Evolutionary conservation across 805 yeast genomes (phyloP).

Genomic region (Saturnispora gosingensis): DNA sequence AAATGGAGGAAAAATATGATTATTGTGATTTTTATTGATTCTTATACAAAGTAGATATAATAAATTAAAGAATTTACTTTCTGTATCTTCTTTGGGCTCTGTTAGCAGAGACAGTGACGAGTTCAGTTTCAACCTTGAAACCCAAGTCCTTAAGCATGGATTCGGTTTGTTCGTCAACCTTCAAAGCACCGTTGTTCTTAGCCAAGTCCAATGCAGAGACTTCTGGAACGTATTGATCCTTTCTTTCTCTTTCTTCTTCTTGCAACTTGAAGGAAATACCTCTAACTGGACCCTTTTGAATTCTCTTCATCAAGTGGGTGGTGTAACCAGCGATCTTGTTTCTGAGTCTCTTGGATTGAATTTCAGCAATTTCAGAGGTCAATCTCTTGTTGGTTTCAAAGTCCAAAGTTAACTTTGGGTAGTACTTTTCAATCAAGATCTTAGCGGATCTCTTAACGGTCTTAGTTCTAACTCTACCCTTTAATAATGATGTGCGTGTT

Average conservation of each 20-base stretch:
- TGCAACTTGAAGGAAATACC: conserved; percentile 99
- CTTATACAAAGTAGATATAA: conserved; percentile 6
- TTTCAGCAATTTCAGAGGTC: conserved; percentile 96
- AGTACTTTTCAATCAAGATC: conserved; percentile 98
- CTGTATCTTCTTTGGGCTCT: conserved; percentile 82
- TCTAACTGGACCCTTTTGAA: conserved; percentile 99
- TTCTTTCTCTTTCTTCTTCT: conserved; percentile 99
- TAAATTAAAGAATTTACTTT: conserved; percentile 45
- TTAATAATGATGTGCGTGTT: conserved; percentile 15
- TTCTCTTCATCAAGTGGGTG: conserved; percentile 99
- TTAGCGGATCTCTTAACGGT: conserved; percentile 99
- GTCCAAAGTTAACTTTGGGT: conserved; percentile 99
- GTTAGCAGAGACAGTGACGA: conserved; percentile 80
- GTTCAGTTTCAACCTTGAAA: conserved; percentile 78
- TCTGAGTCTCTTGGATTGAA: conserved; percentile 99
- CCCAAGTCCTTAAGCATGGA: conserved; percentile 92
- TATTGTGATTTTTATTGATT: conserved; percentile 3
- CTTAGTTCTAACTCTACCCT: conserved; percentile 99
- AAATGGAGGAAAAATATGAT: background rate
- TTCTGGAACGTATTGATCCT: conserved; percentile 99
- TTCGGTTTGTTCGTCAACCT: conserved; percentile 95
- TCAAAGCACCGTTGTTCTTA: conserved; percentile 91
- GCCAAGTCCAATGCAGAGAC: conserved; percentile 98
- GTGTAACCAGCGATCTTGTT: conserved; percentile 99
- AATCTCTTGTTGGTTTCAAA: conserved; percentile 99